phyloP scores from a whole-genome alignment of 306 rosid species.

The Alnus rubra region DNA sequence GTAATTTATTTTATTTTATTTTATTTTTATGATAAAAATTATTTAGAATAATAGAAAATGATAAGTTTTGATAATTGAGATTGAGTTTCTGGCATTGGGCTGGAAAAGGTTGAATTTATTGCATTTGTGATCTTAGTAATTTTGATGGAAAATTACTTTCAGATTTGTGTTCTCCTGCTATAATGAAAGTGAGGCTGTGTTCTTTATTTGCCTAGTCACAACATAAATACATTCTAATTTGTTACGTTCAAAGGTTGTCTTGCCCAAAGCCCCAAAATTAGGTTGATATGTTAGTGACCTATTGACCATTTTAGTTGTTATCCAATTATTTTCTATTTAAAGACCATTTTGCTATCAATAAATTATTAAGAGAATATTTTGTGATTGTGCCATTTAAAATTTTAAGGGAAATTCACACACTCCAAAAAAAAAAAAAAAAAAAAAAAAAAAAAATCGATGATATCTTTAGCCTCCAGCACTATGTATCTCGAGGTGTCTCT shows the following conservation, averaged over 20 bases:
- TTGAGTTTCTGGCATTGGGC: neutral
- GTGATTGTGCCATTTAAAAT: too few relatives aligned
- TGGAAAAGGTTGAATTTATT: neutral
- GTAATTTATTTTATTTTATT: neutral
- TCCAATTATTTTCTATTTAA: too few relatives aligned
- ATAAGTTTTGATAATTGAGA: neutral
- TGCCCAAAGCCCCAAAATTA: neutral
- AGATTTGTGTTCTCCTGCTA: neutral
- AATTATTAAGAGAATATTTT: too few relatives aligned
- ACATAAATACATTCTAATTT: neutral
- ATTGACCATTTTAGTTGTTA: neutral
- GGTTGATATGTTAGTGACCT: neutral
- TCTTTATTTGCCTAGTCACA: neutral
- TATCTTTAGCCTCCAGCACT: too few relatives aligned
- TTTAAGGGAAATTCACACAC: too few relatives aligned
- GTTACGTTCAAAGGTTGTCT: neutral
- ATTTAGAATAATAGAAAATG: neutral
- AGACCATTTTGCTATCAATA: too few relatives aligned
- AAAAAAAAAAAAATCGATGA: too few relatives aligned
- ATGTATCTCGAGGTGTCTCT: too few relatives aligned
- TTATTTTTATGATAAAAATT: neutral
- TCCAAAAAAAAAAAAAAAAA: too few relatives aligned
- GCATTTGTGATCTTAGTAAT: neutral
- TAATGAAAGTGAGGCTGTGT: neutral
- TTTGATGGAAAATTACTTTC: neutral